Base-by-base conservation (phyloP, 2,329 filamentous ascomycete genomes). In the Sclerotinia subarctica region DNA sequence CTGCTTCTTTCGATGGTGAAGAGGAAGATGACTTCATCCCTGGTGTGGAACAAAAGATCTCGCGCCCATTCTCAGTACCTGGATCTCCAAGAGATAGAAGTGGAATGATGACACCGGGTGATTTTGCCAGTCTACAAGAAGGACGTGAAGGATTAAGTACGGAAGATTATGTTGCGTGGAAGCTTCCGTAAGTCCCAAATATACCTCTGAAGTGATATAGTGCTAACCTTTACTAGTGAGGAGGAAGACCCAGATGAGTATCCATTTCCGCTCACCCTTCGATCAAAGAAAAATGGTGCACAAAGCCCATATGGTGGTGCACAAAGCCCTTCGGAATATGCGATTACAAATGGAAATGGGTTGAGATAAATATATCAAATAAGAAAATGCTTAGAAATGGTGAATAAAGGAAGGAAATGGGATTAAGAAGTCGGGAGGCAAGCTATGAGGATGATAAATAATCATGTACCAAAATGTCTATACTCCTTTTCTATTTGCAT, bases 101-200 rank as follows among this genome's bases (percentile, higher is more conserved):
- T 54, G 95, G 95, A 66, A 97, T 97, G 93, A 98, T 99, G 95
- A 99, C 95, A 0, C 95, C 95, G 10, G 95, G 95, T 58, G 95
- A 99, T 79, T 98, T 98, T 84, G 95, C 93, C 38, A 97, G 93
- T 74, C 83, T 99, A 67, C 95, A 98, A 80, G 95, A 99, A 80
- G 93, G 93, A 56, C 90, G 90, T 54, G 95, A 99, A 79, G 94
- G 94, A 0, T 81, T 99, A 74, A 95, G 86, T 81, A 98, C 95
- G 0, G 95, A 99, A 80, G 95, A 99, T 78, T 98, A 99, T 79
- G 93, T 98, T 76, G 91, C 94, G 44, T 99, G 95, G 95, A 97
- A 96, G 81, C 83, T 98, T 69, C 95, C 94, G 91, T 98, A 86
- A 90, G 94, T 93, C 68, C 11, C 47, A 44, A 47, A 19, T 62